phyloP scores from a whole-genome alignment of 2,329 filamentous ascomycete species.

The Penicillium frequentans region DNA sequence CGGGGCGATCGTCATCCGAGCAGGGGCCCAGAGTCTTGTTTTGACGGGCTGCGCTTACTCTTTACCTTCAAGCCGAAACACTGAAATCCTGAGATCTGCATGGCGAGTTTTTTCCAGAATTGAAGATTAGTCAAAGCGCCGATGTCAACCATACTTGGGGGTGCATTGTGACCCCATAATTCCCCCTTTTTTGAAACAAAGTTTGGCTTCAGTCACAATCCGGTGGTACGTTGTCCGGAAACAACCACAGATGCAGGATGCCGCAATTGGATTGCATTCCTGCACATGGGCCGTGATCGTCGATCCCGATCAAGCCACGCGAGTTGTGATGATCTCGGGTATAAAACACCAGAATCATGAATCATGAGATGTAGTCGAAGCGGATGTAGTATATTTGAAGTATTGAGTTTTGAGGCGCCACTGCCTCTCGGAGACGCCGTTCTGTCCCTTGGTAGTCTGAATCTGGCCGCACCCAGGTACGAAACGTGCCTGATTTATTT shows the following conservation, averaged over 20 bases:
- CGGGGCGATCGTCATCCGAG: constrained; percentile 18
- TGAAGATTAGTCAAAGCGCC: constrained; percentile 10
- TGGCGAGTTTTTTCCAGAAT: constrained; percentile 15
- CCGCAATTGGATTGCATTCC: constrained; percentile 10
- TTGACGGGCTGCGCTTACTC: constrained; percentile 14
- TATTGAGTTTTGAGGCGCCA: neutral
- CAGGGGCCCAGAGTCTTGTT: constrained; percentile 21
- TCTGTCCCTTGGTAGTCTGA: neutral
- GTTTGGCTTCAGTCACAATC: constrained; percentile 15
- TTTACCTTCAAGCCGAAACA: neutral
- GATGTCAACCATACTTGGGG: constrained; percentile 8
- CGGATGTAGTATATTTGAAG: neutral
- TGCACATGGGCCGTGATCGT: constrained; percentile 19
- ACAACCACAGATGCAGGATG: constrained; percentile 8
- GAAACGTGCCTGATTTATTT: neutral
- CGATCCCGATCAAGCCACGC: constrained; percentile 18
- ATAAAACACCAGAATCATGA: neutral
- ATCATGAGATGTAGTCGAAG: neutral
- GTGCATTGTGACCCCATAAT: neutral
- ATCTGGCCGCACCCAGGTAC: neutral
- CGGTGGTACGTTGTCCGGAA: constrained; percentile 15
- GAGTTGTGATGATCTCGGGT: neutral
- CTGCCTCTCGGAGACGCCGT: constrained; percentile 5
- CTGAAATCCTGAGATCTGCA: neutral
- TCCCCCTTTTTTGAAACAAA: constrained; percentile 1